Evolutionary conservation across 208 protist genomes (phyloP).

Genomic region (Crithidia brevicula): DNA sequence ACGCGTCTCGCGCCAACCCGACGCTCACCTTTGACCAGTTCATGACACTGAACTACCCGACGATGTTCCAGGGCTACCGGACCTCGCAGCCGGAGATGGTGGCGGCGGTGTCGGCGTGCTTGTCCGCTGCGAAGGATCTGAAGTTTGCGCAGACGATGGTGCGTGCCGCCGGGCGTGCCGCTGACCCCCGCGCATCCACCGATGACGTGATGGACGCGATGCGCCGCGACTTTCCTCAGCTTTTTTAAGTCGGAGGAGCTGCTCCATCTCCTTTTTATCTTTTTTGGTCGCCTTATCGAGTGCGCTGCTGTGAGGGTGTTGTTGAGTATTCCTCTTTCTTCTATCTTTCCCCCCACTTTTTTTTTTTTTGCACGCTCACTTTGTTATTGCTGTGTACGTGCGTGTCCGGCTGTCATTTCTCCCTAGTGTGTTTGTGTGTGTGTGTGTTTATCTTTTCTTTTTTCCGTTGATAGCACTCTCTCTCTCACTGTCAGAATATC

Average conservation of each 20-base stretch:
- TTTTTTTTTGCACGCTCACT: not conserved
- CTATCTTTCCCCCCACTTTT: not conserved
- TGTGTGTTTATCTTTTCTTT: too few relatives aligned
- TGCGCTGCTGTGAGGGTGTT: not conserved
- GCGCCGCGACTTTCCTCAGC: constrained; percentile 65
- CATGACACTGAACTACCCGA: constrained; percentile 69
- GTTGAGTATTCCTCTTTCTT: not conserved
- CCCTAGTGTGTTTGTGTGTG: not conserved
- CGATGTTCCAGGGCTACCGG: constrained; percentile 78
- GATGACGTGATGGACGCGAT: constrained; percentile 83
- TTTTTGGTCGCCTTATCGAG: not conserved
- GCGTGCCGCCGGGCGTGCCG: constrained; percentile 62
- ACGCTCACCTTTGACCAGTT: constrained; percentile 81
- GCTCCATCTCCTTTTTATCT: not conserved
- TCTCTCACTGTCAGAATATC: not conserved
- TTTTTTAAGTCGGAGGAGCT: constrained; percentile 33
- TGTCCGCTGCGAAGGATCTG: constrained; percentile 57
- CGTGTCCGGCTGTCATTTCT: not conserved
- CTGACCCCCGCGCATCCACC: constrained; percentile 62
- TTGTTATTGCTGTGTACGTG: not conserved
- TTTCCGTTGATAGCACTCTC: not conserved
- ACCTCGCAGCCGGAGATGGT: constrained; percentile 72
- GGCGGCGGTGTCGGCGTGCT: constrained; percentile 71
- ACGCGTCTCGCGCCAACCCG: constrained; percentile 46
- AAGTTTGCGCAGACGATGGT: constrained; percentile 70